These are phyloP conservation scores for Aureobasidium uvarum DNA, from an alignment of 2,329 filamentous ascomycete genomes.

Conservation along the genomic window DNA sequence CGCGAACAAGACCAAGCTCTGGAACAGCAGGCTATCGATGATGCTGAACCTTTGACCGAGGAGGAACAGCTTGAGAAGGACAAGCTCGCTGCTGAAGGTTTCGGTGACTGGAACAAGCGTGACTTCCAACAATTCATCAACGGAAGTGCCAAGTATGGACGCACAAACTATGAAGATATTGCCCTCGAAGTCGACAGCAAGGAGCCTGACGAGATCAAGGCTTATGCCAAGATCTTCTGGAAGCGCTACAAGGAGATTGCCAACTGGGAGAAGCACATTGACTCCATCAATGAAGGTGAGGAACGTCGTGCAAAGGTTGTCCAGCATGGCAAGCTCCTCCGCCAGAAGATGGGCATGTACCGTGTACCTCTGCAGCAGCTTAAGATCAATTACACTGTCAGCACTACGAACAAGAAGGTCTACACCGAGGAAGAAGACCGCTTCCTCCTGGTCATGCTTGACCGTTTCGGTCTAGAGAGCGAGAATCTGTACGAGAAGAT, in stretches of 20 bases:
- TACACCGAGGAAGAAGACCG: conserved; percentile 98
- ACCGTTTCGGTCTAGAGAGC: conserved; percentile 87
- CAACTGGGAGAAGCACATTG: conserved; percentile 85
- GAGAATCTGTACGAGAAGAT: conserved; percentile 90
- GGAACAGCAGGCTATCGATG: conserved; percentile 90
- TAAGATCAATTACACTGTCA: conserved; percentile 98
- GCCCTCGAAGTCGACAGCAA: conserved; percentile 91
- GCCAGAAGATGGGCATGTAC: conserved; percentile 94
- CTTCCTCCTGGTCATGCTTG: conserved; percentile 88
- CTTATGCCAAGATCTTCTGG: conserved; percentile 96
- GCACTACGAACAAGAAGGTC: conserved; percentile 99
- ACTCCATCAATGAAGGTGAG: conserved; percentile 88
- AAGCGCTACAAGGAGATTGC: conserved; percentile 86
- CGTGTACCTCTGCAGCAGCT: conserved; percentile 97
- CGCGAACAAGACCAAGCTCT: conserved; percentile 83
- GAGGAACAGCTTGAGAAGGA: conserved; percentile 88
- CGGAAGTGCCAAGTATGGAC: conserved; percentile 87
- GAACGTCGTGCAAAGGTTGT: conserved; percentile 84
- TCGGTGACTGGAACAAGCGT: conserved; percentile 91
- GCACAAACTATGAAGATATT: conserved; percentile 80
- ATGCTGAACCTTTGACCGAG: conserved; percentile 81
- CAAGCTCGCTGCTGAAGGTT: conserved; percentile 76
- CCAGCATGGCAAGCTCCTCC: conserved; percentile 87
- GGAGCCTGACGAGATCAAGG: conserved; percentile 76
- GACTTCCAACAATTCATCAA: conserved; percentile 99